Conservation (phyloP, 768 basidiomycete species). For the Tulasnella sp. region DNA sequence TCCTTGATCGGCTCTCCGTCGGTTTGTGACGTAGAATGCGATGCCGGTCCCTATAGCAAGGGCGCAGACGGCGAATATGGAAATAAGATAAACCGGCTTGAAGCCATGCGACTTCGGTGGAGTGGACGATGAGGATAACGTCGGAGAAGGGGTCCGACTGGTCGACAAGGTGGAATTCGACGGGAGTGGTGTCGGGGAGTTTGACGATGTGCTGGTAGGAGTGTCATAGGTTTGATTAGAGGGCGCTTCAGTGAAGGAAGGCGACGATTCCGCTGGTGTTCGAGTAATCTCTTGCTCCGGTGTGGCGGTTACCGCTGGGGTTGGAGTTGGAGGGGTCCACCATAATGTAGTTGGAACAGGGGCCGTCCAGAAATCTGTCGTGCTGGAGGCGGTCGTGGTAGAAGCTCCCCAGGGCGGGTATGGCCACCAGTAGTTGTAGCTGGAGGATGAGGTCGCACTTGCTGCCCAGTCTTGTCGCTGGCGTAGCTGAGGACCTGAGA, state of each 20-base stretch:
- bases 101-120: not conserved
- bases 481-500: not conserved
- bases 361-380: not conserved
- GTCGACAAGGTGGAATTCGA: not conserved
- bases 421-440: slow-evolving; percentile 35
- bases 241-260: not conserved
- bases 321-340: slow-evolving; percentile 1
- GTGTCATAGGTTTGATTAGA: not conserved
- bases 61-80: not conserved
- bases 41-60: not conserved
- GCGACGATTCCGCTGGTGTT: not conserved
- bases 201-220: not conserved
- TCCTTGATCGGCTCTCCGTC: not conserved
- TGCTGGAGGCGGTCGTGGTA: slow-evolving; percentile 6
- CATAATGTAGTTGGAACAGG: slow-evolving; percentile 14
- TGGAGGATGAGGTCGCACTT: slow-evolving; percentile 11
- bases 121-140: not conserved
- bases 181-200: not conserved
- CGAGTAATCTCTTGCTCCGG: not conserved
- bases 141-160: not conserved
- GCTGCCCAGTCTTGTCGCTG: not conserved
- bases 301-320: not conserved
- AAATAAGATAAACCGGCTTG: slow-evolving; percentile 10
- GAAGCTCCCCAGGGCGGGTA: slow-evolving; percentile 30
- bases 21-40: not conserved